These are phyloP conservation scores for Anthracocystis panici-leucophaei DNA, from an alignment of 1,284 basidiomycete species.

Conservation along the genomic window DNA sequence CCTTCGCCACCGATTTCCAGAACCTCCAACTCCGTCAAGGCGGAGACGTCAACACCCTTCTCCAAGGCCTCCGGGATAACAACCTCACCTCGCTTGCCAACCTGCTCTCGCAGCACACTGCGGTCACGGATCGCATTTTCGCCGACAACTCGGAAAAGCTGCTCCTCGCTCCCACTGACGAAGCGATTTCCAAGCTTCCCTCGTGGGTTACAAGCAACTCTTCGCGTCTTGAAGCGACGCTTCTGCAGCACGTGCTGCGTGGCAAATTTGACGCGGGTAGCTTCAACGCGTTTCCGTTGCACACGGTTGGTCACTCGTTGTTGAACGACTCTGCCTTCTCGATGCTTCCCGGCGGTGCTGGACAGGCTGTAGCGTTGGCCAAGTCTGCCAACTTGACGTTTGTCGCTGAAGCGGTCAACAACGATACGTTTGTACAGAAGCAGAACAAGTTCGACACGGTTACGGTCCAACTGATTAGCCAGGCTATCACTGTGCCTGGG, in stretches of 20 bases:
- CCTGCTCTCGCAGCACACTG: constrained; percentile 37
- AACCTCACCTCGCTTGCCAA: constrained; percentile 52
- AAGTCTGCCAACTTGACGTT: constrained; percentile 17
- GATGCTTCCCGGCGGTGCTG: constrained; percentile 55
- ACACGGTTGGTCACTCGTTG: constrained; percentile 57
- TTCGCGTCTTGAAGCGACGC: constrained; percentile 49
- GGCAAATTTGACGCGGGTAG: constrained; percentile 37
- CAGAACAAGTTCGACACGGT: constrained; percentile 31
- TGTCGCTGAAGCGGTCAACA: constrained; percentile 55
- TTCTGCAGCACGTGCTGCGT: constrained; percentile 54
- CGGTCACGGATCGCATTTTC: constrained; percentile 49
- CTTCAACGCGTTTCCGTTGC: constrained; percentile 42
- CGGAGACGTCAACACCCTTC: constrained; percentile 44
- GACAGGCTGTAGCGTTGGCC: constrained; percentile 54
- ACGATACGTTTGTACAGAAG: constrained; percentile 28
- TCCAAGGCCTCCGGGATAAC: constrained; percentile 46
- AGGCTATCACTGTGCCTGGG: constrained; percentile 57
- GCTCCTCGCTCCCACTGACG: constrained; percentile 51
- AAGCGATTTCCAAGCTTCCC: constrained; percentile 45
- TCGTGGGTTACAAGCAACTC: constrained; percentile 48
- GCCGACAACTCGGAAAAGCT: constrained; percentile 42
- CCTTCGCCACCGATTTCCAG: constrained; percentile 28
- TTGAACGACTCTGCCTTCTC: constrained; percentile 30
- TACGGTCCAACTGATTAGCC: constrained; percentile 52
- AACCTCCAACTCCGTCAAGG: constrained; percentile 42